These are phyloP conservation scores for Solanum gracilifrons DNA, from an alignment of 257 asterid species.

Conservation along the genomic window DNA sequence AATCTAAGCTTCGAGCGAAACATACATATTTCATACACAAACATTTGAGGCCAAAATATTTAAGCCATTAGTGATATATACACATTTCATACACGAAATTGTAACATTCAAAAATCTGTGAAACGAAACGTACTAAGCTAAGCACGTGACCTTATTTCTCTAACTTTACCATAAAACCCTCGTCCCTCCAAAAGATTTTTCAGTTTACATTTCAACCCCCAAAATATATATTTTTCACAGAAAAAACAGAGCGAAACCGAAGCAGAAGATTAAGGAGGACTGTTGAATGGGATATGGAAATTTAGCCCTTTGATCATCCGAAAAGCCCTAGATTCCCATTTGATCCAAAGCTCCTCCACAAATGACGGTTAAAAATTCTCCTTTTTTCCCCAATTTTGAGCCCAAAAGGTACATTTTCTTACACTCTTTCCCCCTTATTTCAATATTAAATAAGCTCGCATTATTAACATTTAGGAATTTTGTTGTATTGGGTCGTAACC, in stretches of 20 bases:
- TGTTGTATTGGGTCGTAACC: background rate
- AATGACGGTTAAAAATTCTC: slow-evolving; percentile 21
- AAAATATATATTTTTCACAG: background rate
- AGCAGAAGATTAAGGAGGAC: slow-evolving; percentile 5
- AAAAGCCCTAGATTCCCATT: slow-evolving; percentile 4
- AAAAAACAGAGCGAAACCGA: background rate
- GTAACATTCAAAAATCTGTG: fast-evolving
- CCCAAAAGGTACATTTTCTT: slow-evolving; percentile 18
- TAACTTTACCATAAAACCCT: background rate
- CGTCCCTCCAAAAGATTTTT: background rate
- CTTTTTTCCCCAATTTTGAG: slow-evolving; percentile 13
- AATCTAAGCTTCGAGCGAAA: background rate
- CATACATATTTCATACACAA: background rate
- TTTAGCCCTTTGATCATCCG: slow-evolving; percentile 20
- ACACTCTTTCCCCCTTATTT: background rate
- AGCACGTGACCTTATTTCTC: background rate
- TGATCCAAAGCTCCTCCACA: slow-evolving; percentile 7
- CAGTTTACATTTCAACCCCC: background rate
- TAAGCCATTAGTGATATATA: background rate
- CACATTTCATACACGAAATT: background rate
- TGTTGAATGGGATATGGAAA: slow-evolving; percentile 7
- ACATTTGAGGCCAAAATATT: background rate
- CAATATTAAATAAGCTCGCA: background rate
- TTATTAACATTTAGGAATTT: background rate
- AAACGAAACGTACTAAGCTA: background rate